A percentile compares a stretch with the other conserved stretches of the same genome.
Evolutionary conservation across 257 asterid species (phyloP).

Genomic region (Penstemon eatonii): DNA sequence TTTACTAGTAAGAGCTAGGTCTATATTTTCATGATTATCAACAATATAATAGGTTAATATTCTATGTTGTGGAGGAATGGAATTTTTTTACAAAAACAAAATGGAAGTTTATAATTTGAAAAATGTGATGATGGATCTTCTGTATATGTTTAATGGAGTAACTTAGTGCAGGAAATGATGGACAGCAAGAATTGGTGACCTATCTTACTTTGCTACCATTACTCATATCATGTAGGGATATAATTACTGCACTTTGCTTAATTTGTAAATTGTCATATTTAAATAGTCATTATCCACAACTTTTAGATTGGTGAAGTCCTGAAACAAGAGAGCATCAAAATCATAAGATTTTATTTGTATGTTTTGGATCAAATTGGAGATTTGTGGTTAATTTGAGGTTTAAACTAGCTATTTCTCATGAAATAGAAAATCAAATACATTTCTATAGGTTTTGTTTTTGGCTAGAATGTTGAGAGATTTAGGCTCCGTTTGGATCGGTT

Average conservation of each 20-base stretch:
- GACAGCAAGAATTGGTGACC: background rate
- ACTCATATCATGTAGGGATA: conserved; percentile 32
- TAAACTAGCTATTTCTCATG: too few relatives aligned
- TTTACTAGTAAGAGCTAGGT: background rate
- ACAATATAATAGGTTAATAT: background rate
- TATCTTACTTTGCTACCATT: conserved; percentile 28
- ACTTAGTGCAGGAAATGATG: background rate
- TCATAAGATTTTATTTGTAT: too few relatives aligned
- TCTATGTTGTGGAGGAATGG: background rate
- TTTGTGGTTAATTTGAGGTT: too few relatives aligned
- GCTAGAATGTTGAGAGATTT: too few relatives aligned
- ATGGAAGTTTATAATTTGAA: too few relatives aligned
- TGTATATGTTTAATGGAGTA: background rate
- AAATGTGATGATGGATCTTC: background rate
- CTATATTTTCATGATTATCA: background rate
- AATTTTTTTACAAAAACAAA: background rate
- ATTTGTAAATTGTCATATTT: background rate
- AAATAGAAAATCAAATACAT: too few relatives aligned
- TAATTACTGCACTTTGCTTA: conserved; percentile 18
- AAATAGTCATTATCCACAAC: conserved; percentile 12
- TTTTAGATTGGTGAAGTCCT: background rate
- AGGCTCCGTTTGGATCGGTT: too few relatives aligned
- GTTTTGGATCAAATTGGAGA: too few relatives aligned
- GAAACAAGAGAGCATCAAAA: too few relatives aligned
- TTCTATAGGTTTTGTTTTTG: too few relatives aligned